Evolutionary conservation across 2,329 filamentous ascomycete genomes (phyloP), one percentile per base, ranked within the genome.

Genomic region (Ophidiomyces ophidiicola): DNA sequence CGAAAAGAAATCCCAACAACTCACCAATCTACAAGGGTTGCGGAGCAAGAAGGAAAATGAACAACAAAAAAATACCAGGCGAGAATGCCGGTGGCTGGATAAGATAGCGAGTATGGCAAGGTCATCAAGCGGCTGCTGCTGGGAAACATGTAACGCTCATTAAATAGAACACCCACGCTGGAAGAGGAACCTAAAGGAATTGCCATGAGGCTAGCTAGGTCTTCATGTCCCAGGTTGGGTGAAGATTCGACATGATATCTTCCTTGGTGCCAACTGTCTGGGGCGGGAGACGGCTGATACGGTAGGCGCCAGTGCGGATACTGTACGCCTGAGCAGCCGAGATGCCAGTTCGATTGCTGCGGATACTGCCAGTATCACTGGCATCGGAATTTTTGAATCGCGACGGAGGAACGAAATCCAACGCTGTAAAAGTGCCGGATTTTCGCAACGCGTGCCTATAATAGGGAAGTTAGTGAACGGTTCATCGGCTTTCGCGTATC

Each of bases 291-390:
- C 82, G 78, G 56, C 83, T 90, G 48, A 94, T 76, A 46, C 87
- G 82, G 53, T 92, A 88, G 32, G 85, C 86, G 48, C 87, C 87
- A 42, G 67, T 73, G 48, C 86, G 82, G 51, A 94, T 78, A 51
- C 83, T 80, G 44, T 76, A 67, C 36, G 76, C 64, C 54, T 86
- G 74, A 36, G 71, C 63, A 3, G 75, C 69, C 4, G 84, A 92
- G 50, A 93, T 78, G 36, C 82, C 85, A 30, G 78, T 84, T 35
- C 76, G 72, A 64, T 83, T 84, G 60, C 82, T 83, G 50, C 72
- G 72, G 33, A 69, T 67, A 45, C 64, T 68, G 38, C 65, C 65
- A 2, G 63, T 53, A 38, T 69, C 65, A 44, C 63, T 69, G 32
- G 49, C 57, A 18, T 66, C 64, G 6, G 31, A 45, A 37, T 58